phyloP scores from a whole-genome alignment of 768 basidiomycete species.

The Leucosporidium creatinivorum region DNA sequence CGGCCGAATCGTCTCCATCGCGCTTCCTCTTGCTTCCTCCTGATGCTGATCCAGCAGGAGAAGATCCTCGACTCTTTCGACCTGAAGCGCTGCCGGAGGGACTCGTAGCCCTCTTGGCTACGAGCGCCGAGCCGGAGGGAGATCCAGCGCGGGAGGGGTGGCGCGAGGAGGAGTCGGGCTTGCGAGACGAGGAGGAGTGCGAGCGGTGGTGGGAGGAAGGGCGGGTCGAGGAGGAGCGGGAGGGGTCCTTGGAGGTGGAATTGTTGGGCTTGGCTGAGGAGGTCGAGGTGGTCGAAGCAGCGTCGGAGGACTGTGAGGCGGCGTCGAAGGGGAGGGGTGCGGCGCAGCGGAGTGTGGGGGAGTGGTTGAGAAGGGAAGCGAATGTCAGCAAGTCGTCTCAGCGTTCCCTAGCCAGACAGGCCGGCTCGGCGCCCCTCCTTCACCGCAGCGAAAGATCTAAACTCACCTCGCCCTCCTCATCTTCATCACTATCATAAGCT shows the following conservation, averaged over 20 bases:
- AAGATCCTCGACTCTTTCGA: neutral
- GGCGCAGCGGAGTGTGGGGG: neutral
- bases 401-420: too few relatives aligned
- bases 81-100: slow-evolving; percentile 42
- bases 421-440: too few relatives aligned
- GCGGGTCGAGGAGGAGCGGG: slow-evolving; percentile 34
- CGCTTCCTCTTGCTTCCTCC: slow-evolving; percentile 58
- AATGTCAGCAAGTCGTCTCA: slow-evolving; percentile 13
- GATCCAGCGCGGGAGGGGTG: slow-evolving; percentile 51
- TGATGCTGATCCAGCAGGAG: slow-evolving; percentile 8
- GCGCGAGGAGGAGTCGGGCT: slow-evolving; percentile 49
- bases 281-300: slow-evolving; percentile 16
- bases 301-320: slow-evolving; percentile 19
- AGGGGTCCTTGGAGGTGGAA: slow-evolving; percentile 48
- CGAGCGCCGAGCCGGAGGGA: slow-evolving; percentile 60
- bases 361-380: neutral
- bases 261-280: neutral
- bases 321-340: slow-evolving; percentile 34
- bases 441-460: too few relatives aligned
- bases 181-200: slow-evolving; percentile 40
- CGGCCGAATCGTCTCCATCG: slow-evolving; percentile 48
- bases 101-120: slow-evolving; percentile 78
- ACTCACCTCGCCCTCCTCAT: slow-evolving; percentile 48
- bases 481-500: slow-evolving; percentile 60
- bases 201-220: slow-evolving; percentile 9